Percentiles rank a stretch among this genome's conserved stretches.
Evolutionary conservation across 2,329 filamentous ascomycete species (phyloP).

Genomic region (Beauveria sp.): DNA sequence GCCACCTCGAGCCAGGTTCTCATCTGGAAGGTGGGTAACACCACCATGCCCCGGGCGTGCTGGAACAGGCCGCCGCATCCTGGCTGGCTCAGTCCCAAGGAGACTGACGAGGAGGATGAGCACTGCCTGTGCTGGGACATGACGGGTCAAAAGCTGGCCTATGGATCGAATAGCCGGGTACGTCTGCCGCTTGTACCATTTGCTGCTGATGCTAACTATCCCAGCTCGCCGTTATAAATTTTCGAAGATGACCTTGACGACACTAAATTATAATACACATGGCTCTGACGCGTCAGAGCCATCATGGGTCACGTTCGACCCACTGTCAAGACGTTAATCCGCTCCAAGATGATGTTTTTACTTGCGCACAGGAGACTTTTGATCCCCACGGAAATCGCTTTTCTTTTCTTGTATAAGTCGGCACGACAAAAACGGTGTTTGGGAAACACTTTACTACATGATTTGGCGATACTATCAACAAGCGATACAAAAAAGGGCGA

Average conservation of each 20-base stretch:
- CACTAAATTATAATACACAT: background rate
- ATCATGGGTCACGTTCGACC: background rate
- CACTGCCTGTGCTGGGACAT: constrained; percentile 57
- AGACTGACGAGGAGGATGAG: constrained; percentile 51
- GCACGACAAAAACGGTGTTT: background rate
- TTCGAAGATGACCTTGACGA: constrained; percentile 30
- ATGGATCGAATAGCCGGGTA: constrained; percentile 56
- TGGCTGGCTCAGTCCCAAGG: constrained; percentile 52
- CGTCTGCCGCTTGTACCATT: constrained; percentile 23
- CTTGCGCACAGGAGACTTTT: background rate
- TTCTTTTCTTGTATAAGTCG: background rate
- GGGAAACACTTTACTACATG: background rate
- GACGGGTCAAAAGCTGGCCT: constrained; percentile 54
- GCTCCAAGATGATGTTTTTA: background rate
- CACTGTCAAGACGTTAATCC: background rate
- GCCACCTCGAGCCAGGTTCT: constrained; percentile 51
- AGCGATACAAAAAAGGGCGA: background rate
- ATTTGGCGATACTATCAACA: background rate
- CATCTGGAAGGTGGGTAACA: constrained; percentile 58
- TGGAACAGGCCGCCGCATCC: constrained; percentile 50
- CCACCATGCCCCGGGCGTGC: constrained; percentile 49
- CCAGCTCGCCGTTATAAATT: constrained; percentile 45
- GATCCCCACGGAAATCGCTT: background rate
- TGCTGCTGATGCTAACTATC: background rate
- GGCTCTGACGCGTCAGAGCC: background rate